Evolutionary conservation across 768 basidiomycete species (phyloP), one percentile per base, ranked within the genome.

Genomic region (Naganishia friedmannii): DNA sequence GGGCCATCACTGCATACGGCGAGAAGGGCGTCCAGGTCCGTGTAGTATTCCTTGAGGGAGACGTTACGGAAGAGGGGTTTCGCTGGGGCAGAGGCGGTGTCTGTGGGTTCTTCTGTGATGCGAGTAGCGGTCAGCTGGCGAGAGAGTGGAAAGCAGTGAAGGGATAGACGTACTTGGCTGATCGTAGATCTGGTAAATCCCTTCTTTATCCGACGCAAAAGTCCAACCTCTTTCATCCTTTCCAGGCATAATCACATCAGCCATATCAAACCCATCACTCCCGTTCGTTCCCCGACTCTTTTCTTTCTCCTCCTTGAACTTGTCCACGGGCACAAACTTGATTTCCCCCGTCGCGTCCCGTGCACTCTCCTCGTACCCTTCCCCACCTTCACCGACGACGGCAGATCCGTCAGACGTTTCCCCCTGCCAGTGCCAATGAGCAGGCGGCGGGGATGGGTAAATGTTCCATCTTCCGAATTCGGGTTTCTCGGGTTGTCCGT

Each of bases 1-100:
- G 96, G 96, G 0, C 96, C 96, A 79, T 96, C 92, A 1, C 93
- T 87, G 67, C 97, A 96, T 72, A 97, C 92, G 4, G 86, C 84
- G 1, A 98, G 86, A 17, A 98, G 85, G 77, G 89, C 92, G 78
- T 99, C 95, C 7, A 99, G 87, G 78, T 99, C 96, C 66, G 93
- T 85, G 79, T 96, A 99, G 78, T 98, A 99, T 79, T 99, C 96
- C 71, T 90, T 86, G 60, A 98, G 89, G 55, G 85, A 88, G 2
- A 93, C 93, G 8, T 95, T 85, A 69, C 88, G 85, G 77, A 89
- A 93, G 0, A 87, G 81, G 0, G 92, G 91, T 63, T 85, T 85
- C 53, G 72, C 83, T 23, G 82, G 81, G 0, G 53, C n/a, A 19
- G 34, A 57, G 23, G 53, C 60, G 65, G 78, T 73, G 15, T 74